Conservation (phyloP, 257 asterid genomes). For the Salvia hispanica region DNA sequence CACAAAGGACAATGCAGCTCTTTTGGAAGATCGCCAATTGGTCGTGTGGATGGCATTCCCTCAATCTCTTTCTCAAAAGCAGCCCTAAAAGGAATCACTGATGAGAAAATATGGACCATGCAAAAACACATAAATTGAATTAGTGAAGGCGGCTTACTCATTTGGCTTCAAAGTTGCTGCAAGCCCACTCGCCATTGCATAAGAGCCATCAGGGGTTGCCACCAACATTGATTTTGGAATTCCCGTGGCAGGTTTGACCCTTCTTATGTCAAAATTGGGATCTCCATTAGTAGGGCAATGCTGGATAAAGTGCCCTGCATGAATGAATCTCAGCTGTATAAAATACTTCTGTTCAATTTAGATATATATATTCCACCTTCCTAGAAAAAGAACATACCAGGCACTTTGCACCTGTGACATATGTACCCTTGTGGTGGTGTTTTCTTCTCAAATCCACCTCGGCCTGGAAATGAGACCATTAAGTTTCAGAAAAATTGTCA, state of each 20-base stretch:
- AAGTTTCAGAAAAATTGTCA: constrained; percentile 18
- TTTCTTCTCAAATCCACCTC: constrained; percentile 89
- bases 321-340: constrained; percentile 24
- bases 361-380: neutral
- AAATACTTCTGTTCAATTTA: neutral
- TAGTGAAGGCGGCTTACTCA: constrained; percentile 51
- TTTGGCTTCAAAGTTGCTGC: constrained; percentile 88
- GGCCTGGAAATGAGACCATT: constrained; percentile 53
- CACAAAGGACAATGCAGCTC: constrained; percentile 93
- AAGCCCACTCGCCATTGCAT: constrained; percentile 93
- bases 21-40: constrained; percentile 87
- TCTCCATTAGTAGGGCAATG: constrained; percentile 99
- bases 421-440: constrained; percentile 94
- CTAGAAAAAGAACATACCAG: constrained; percentile 61
- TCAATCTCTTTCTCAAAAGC: constrained; percentile 95
- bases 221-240: constrained; percentile 96
- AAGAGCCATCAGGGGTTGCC: constrained; percentile 95
- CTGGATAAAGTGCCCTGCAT: constrained; percentile 91
- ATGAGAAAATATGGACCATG: constrained; percentile 13
- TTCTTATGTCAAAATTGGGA: constrained; percentile 83
- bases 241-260: constrained; percentile 96
- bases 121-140: constrained; percentile 7
- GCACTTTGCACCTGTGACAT: constrained; percentile 96
- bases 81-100: constrained; percentile 53
- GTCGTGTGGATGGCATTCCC: constrained; percentile 88